Percentiles rank a stretch among this genome's conserved stretches.
phyloP scores from a whole-genome alignment of 2,329 filamentous ascomycete genomes.

The Cytospora chrysosperma region DNA sequence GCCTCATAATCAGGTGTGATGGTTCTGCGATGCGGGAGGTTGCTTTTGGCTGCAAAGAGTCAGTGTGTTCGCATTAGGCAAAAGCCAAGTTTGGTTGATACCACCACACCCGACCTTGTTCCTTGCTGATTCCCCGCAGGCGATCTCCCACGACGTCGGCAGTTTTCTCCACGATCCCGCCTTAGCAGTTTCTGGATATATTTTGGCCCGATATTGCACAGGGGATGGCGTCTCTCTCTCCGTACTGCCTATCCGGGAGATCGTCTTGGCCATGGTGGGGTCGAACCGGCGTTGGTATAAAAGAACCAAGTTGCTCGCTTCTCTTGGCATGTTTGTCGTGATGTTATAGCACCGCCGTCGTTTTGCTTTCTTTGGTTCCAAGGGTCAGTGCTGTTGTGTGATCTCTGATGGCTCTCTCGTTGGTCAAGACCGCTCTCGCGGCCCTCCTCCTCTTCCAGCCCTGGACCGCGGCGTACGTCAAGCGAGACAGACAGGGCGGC shows the following conservation, averaged over 20 bases:
- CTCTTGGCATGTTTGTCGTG: not conserved
- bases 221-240: not conserved
- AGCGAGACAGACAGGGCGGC: slow-evolving; percentile 32
- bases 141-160: not conserved
- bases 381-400: slow-evolving; percentile 1
- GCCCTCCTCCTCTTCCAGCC: slow-evolving; percentile 15
- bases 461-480: slow-evolving; percentile 11
- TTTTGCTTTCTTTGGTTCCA: not conserved
- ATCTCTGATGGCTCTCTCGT: slow-evolving; percentile 7
- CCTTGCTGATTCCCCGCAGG: not conserved
- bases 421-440: slow-evolving; percentile 15
- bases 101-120: too few relatives aligned
- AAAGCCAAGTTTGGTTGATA: not conserved
- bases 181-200: not conserved
- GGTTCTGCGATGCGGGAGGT: not conserved
- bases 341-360: not conserved
- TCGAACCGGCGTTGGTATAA: slow-evolving; percentile 1
- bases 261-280: not conserved
- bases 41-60: not conserved
- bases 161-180: not conserved
- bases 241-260: not conserved
- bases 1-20: not conserved
- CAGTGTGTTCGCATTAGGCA: not conserved
- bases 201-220: slow-evolving; percentile 12
- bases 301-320: not conserved